Conservation (phyloP, 768 basidiomycete species). For the Strobilomyces dryophilus region DNA sequence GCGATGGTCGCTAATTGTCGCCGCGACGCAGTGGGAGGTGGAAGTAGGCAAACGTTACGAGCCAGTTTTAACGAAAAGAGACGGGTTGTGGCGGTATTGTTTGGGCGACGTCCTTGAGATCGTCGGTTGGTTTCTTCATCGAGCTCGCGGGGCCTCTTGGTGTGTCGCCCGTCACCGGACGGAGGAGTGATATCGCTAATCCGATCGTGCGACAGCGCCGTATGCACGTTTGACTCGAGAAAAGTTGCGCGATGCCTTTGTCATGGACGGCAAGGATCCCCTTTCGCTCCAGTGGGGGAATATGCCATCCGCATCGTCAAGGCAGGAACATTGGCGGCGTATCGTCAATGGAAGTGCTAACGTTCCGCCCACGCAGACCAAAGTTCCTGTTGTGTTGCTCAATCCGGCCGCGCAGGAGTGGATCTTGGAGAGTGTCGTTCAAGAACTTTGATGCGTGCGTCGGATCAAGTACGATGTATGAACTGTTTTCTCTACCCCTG, state of each 20-base stretch:
- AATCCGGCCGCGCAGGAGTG: constrained; percentile 8
- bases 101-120: constrained; percentile 18
- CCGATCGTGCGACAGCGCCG: background rate
- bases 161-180: background rate
- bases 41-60: constrained; percentile 11
- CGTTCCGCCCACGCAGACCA: constrained; percentile 5
- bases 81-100: constrained; percentile 23
- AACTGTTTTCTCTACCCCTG: too few species aligned
- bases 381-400: constrained; percentile 7
- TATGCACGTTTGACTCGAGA: background rate
- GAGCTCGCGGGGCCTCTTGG: constrained; percentile 11
- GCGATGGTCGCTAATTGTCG: background rate
- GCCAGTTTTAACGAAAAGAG: constrained; percentile 16
- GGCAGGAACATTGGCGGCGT: constrained; percentile 17
- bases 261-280: background rate
- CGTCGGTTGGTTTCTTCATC: constrained; percentile 19
- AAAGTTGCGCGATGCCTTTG: constrained; percentile 11
- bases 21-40: background rate
- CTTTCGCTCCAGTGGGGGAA: background rate
- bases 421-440: constrained; percentile 12
- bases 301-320: constrained; percentile 16
- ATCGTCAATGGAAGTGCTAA: constrained; percentile 12
- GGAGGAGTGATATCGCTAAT: background rate
- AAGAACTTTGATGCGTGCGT: constrained; percentile 1
- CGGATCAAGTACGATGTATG: too few species aligned